Percentiles rank a stretch among this genome's conserved stretches.
Conservation (phyloP, 1,284 basidiomycete species). For the Cutaneotrichosporon daszewskae region DNA sequence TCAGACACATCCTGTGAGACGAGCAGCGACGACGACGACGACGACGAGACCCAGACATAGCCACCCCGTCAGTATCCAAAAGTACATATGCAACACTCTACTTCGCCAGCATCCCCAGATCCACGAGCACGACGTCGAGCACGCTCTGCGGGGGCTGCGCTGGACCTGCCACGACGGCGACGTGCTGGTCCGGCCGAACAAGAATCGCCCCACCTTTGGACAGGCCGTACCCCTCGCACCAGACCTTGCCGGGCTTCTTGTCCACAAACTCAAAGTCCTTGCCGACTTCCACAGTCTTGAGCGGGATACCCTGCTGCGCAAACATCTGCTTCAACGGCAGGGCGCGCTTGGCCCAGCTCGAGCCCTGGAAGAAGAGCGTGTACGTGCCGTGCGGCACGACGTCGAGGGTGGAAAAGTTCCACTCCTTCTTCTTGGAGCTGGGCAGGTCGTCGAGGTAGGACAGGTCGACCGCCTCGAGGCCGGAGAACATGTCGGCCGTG, state of each 20-base stretch:
- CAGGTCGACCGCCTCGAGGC: slow-evolving; percentile 17
- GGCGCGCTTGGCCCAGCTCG: slow-evolving; percentile 11
- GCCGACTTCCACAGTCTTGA: slow-evolving; percentile 11
- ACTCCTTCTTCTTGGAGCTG: slow-evolving; percentile 7
- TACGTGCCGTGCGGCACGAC: slow-evolving; percentile 8
- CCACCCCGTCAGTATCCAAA: neutral
- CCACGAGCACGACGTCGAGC: neutral
- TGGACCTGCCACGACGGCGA: slow-evolving; percentile 6
- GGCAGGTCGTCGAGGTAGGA: slow-evolving; percentile 17
- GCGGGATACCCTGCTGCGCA: neutral
- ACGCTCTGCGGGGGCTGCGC: neutral
- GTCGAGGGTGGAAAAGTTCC: slow-evolving; percentile 21
- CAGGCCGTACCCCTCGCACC: slow-evolving; percentile 17
- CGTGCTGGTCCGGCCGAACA: slow-evolving; percentile 23
- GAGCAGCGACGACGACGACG: neutral
- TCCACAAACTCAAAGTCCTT: slow-evolving; percentile 22
- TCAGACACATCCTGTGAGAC: neutral
- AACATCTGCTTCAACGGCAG: slow-evolving; percentile 6
- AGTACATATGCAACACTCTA: neutral
- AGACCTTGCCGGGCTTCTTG: slow-evolving; percentile 12
- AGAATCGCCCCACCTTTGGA: slow-evolving; percentile 11
- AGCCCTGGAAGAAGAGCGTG: slow-evolving; percentile 14
- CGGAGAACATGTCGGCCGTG: neutral
- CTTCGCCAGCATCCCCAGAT: neutral
- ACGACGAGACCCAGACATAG: neutral